phyloP scores from a whole-genome alignment of 2,329 filamentous ascomycete species.

The Botrytis medusae region DNA sequence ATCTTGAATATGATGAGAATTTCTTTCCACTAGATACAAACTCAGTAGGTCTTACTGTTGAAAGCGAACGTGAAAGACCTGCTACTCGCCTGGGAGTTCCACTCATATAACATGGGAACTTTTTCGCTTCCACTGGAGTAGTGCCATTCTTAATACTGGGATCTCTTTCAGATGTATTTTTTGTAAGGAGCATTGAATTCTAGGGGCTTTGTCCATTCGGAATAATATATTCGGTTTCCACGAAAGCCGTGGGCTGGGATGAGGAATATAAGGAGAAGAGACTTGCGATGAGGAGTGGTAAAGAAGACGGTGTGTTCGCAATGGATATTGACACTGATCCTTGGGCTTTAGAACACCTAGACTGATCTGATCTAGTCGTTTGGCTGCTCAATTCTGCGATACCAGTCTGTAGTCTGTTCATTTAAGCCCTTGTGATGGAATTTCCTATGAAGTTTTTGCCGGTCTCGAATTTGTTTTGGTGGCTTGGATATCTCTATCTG shows the following conservation, averaged over 20 bases:
- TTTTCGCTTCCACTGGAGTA: neutral
- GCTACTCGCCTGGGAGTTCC: neutral
- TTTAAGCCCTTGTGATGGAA: neutral
- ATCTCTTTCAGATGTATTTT: neutral
- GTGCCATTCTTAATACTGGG: rapidly evolving
- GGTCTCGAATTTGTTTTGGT: neutral
- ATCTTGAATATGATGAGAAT: neutral
- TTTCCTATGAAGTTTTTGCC: neutral
- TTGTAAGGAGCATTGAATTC: rapidly evolving
- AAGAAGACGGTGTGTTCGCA: too few relatives aligned
- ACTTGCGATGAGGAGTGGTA: too few relatives aligned
- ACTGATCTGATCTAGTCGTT: neutral
- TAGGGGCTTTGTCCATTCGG: neutral
- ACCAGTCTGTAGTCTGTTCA: too few relatives aligned
- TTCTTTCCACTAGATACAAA: neutral
- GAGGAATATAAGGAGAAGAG: neutral
- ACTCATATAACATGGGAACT: neutral
- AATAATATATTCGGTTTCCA: neutral
- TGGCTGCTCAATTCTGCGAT: neutral
- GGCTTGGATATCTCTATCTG: neutral
- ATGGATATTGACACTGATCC: neutral
- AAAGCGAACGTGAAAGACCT: neutral
- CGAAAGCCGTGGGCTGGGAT: neutral
- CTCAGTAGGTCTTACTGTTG: neutral
- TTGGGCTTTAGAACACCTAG: neutral